A percentile compares a stretch with the other conserved stretches of the same genome.
Conservation (phyloP, 139 green algal genomes). For the Chlamydomonas sp. region DNA sequence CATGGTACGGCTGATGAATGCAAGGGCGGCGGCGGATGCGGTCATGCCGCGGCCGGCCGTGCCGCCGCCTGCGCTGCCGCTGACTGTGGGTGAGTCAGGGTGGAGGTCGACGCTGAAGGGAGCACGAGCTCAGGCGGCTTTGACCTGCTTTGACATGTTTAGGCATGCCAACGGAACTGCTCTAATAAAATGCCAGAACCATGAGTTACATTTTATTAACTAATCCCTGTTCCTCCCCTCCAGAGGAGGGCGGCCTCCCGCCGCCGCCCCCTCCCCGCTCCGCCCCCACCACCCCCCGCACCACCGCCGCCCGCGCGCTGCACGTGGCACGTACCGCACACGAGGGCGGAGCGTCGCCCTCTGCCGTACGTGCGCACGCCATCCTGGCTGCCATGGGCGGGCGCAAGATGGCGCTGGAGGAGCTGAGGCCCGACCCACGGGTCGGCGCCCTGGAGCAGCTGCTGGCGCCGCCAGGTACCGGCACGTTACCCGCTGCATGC, state of each 20-base stretch:
- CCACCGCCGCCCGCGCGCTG: background rate
- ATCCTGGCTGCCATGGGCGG: conserved; percentile 31
- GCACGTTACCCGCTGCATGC: no score
- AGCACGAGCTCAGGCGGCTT: no score
- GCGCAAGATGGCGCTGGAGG: background rate
- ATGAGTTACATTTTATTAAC: no score
- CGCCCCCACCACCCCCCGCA: background rate
- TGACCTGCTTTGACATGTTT: no score
- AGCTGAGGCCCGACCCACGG: background rate
- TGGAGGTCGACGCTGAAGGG: no score
- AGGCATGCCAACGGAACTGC: no score
- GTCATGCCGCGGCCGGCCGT: background rate
- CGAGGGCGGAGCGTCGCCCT: background rate
- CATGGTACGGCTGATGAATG: background rate
- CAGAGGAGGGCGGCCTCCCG: background rate
- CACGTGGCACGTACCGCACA: background rate
- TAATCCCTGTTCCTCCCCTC: background rate
- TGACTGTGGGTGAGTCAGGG: background rate
- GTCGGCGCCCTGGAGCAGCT: conserved; percentile 17
- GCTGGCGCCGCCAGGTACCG: conserved; percentile 21
- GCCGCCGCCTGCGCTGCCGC: background rate
- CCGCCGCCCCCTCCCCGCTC: no score
- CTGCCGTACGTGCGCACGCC: conserved; percentile 3
- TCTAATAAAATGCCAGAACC: no score
- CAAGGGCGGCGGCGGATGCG: background rate